These are phyloP conservation scores for Arachnomyces sp. DNA, from an alignment of 2,329 filamentous ascomycete species.

Conservation along the genomic window DNA sequence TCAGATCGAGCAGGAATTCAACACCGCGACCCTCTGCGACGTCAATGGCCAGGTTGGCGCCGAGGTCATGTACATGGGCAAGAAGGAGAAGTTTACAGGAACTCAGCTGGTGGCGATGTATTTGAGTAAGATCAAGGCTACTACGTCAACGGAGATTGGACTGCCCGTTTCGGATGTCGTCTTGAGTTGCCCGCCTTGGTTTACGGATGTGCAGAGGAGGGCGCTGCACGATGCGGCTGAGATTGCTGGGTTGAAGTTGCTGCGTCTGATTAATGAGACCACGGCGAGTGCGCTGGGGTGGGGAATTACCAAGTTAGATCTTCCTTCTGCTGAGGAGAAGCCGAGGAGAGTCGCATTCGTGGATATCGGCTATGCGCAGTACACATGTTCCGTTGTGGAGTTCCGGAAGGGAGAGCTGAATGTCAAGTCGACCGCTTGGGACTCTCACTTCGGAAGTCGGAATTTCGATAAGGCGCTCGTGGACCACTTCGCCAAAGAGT, in stretches of 20 bases:
- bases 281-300: constrained; percentile 93
- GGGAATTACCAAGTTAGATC: constrained; percentile 95
- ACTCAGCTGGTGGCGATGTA: constrained; percentile 94
- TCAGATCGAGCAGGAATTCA: constrained; percentile 83
- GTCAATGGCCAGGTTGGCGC: constrained; percentile 90
- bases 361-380: constrained; percentile 95
- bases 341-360: constrained; percentile 84
- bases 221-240: constrained; percentile 85
- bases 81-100: constrained; percentile 92
- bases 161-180: constrained; percentile 88
- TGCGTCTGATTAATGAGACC: constrained; percentile 95
- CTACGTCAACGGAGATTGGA: constrained; percentile 77
- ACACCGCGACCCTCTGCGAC: constrained; percentile 79
- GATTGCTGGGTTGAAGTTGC: constrained; percentile 84
- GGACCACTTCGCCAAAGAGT: constrained; percentile 90
- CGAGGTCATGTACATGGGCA: constrained; percentile 85
- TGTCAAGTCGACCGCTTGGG: constrained; percentile 85
- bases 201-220: constrained; percentile 88
- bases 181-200: constrained; percentile 92
- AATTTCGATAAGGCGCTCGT: constrained; percentile 94
- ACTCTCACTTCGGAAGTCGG: constrained; percentile 93
- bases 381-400: constrained; percentile 88
- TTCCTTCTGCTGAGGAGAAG: constrained; percentile 82
- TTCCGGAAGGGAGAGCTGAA: constrained; percentile 95
- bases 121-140: constrained; percentile 88